Conservation (phyloP, 306 rosid species). For the Potentilla sterilis region DNA sequence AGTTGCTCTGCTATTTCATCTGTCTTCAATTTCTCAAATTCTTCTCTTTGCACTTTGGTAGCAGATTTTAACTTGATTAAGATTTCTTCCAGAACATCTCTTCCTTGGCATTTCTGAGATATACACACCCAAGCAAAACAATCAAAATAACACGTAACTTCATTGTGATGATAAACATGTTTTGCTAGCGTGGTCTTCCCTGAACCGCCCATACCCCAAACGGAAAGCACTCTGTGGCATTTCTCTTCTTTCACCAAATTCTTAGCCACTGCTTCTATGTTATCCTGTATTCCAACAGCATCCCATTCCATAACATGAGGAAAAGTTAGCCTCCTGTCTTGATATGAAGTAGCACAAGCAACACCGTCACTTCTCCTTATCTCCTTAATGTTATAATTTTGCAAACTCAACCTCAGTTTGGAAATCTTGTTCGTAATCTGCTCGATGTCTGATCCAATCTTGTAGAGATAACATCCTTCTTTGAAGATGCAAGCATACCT, state of each 20-base stretch:
- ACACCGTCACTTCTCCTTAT: conserved; percentile 12
- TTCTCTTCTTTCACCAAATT: not conserved
- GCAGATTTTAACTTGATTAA: not conserved
- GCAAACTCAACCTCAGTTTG: conserved; percentile 34
- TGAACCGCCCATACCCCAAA: conserved; percentile 17
- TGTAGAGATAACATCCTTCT: conserved; percentile 11
- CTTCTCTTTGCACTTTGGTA: conserved; percentile 19
- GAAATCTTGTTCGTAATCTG: conserved; percentile 28
- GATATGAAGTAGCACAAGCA: conserved; percentile 13
- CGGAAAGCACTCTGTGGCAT: not conserved
- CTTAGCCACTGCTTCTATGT: not conserved
- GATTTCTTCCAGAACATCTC: not conserved
- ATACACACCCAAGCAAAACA: conserved; percentile 11
- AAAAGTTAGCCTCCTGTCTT: conserved; percentile 27
- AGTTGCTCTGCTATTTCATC: conserved; percentile 8
- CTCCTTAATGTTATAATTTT: conserved; percentile 36
- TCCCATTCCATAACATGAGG: not conserved
- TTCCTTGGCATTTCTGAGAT: conserved; percentile 8
- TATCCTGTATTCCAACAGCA: not conserved
- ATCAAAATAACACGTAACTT: not conserved
- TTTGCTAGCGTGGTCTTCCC: conserved; percentile 22
- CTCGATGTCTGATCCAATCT: conserved; percentile 29
- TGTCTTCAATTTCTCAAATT: not conserved
- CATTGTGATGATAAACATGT: not conserved
- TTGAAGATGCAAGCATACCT: conserved; percentile 27